Percentiles rank a stretch among this genome's conserved stretches.
These are phyloP conservation scores for Candida nemodendra DNA, from an alignment of 805 yeast species.

Conservation along the genomic window DNA sequence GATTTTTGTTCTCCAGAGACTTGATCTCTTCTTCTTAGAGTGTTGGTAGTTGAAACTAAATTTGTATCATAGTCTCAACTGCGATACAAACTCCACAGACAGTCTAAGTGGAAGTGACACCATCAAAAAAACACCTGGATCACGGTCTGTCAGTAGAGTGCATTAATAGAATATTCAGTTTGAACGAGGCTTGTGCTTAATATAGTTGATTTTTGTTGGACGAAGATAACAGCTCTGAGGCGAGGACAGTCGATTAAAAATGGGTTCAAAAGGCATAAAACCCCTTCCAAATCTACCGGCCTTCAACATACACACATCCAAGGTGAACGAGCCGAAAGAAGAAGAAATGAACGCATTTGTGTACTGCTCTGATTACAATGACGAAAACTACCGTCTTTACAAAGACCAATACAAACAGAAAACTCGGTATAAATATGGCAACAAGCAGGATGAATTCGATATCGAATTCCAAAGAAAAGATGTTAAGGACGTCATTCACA, in stretches of 20 bases:
- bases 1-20: too few species aligned
- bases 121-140: too few species aligned
- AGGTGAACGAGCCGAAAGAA: slow-evolving; percentile 6
- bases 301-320: slow-evolving; percentile 9
- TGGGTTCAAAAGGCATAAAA: slow-evolving; percentile 14
- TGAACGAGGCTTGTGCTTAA: not conserved
- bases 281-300: slow-evolving; percentile 28
- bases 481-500: slow-evolving; percentile 65
- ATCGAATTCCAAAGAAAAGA: slow-evolving; percentile 59
- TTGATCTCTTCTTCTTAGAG: too few species aligned
- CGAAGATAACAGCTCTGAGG: not conserved
- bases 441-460: slow-evolving; percentile 25
- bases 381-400: slow-evolving; percentile 29
- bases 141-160: too few species aligned
- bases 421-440: slow-evolving; percentile 28
- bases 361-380: slow-evolving; percentile 29
- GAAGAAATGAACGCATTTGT: slow-evolving; percentile 29
- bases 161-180: too few species aligned
- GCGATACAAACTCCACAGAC: too few species aligned
- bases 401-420: slow-evolving; percentile 25
- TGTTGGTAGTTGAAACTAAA: too few species aligned
- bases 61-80: too few species aligned
- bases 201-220: not conserved
- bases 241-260: slow-evolving; percentile 1
- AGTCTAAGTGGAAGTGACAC: too few species aligned